Evolutionary conservation across 2,329 filamentous ascomycete genomes (phyloP), one percentile per base, ranked within the genome.

Genomic region (Paecilomyces dactylethromorphus): DNA sequence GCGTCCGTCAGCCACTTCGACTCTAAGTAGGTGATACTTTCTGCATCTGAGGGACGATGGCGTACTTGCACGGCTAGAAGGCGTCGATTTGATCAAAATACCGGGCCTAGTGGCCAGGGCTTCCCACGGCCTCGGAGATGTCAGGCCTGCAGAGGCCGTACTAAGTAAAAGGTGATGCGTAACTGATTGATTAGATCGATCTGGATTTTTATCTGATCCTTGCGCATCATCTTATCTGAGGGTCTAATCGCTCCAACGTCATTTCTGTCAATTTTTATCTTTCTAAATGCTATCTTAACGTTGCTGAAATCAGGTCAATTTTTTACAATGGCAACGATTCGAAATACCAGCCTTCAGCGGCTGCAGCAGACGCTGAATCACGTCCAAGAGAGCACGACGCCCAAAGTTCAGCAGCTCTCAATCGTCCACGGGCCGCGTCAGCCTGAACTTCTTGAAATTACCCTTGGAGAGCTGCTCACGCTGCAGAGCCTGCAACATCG

Each of bases 381-480:
- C 55, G 56, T 73, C 8, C 65, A 69, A 0, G 21, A 33, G 15
- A 57, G 49, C 12, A 21, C 18, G 29, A 22, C 18, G 6, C n/a
- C 29, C 45, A 35, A n/a, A 33, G 18, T 57, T 53, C 3, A 54
- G 61, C 11, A 66, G 26, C 65, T 79, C 53, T 82, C 89, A 0
- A 73, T 91, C 18, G 81, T 92, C 31, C 80, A 88, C 57, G 89
- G 89, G 0, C 85, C 87, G 1, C 81, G 84, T 49, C 82, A 90
- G 64, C 87, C 88, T 60, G 85, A 45, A 45, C 18, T 45, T 7
- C 15, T 45, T 1, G 39, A 45, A 60, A 76, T 91, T 55, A 91
- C 88, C 0, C 80, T 92, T 8, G 87, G 87, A 8, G 86, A 90
- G 69, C 80, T 92, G 1, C 79, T 92, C 51, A 85, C 88, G 60